A percentile compares a stretch with the other conserved stretches of the same genome.
Evolutionary conservation across 305 asterid genomes (phyloP).

Genomic region (Fraxinus albicans): DNA sequence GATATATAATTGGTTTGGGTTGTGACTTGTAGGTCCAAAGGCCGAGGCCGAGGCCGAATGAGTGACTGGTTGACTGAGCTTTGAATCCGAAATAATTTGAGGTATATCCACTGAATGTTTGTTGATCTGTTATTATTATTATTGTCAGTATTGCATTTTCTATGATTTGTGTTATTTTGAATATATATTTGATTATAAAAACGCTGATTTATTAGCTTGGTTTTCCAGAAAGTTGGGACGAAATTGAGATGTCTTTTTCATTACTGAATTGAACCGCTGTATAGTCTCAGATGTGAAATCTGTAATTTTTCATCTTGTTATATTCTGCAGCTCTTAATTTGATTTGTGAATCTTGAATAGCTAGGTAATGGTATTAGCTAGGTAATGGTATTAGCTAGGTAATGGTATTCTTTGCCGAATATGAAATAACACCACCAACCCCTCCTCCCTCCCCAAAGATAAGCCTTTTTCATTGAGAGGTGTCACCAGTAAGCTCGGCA

Average conservation of each 20-base stretch:
- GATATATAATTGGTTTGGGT: neutral
- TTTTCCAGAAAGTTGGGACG: neutral
- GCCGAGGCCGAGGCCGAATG: conserved; percentile 42
- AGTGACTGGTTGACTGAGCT: conserved; percentile 17
- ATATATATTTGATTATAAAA: neutral
- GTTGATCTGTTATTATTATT: neutral
- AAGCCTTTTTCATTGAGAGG: neutral
- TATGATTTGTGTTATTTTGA: neutral
- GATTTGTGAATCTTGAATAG: neutral
- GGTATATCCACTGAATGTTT: conserved; percentile 16
- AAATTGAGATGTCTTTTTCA: neutral
- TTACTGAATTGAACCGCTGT: neutral
- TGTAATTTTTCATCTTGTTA: neutral
- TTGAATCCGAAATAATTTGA: conserved; percentile 30
- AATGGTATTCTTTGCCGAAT: neutral
- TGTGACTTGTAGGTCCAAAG: conserved; percentile 45
- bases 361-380: neutral
- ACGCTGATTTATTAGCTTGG: neutral
- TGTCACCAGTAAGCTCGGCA: neutral
- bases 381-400: too few species aligned
- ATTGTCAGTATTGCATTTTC: neutral
- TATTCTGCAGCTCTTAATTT: neutral
- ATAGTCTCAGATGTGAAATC: neutral
- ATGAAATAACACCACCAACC: neutral
- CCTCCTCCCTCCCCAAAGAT: neutral